Evolutionary conservation across 257 asterid species (phyloP).

Genomic region (Cynanchum wilfordii): DNA sequence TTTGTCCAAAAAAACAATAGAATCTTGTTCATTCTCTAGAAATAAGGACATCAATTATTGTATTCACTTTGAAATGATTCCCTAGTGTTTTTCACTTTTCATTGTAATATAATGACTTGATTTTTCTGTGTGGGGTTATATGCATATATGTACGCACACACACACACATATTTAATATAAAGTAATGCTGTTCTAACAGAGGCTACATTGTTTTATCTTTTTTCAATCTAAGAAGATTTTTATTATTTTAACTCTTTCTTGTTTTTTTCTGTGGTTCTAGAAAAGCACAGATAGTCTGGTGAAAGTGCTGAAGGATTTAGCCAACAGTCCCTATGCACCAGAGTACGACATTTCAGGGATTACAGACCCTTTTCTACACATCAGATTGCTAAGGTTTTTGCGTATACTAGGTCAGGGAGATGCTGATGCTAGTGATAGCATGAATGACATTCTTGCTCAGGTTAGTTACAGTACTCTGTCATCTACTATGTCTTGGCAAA

Average conservation of each 20-base stretch:
- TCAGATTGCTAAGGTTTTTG: slow-evolving; percentile 78
- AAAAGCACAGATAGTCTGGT: slow-evolving; percentile 89
- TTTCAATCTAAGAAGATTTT: slow-evolving; percentile 9
- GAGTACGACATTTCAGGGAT: slow-evolving; percentile 95
- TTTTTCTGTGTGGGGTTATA: neutral
- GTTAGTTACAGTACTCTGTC: slow-evolving; percentile 29
- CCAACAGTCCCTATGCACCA: slow-evolving; percentile 93
- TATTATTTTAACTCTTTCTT: slow-evolving; percentile 1
- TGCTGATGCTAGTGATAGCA: slow-evolving; percentile 89
- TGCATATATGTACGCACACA: no score
- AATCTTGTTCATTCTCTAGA: neutral
- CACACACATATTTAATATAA: no score
- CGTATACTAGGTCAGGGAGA: slow-evolving; percentile 85
- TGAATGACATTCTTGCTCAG: slow-evolving; percentile 99
- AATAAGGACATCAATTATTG: neutral
- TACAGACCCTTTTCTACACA: slow-evolving; percentile 90
- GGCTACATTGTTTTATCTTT: slow-evolving; percentile 1
- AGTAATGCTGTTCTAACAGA: neutral
- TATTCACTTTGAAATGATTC: neutral
- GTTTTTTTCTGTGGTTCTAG: slow-evolving; percentile 35
- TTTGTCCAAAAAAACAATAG: neutral
- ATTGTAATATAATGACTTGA: neutral
- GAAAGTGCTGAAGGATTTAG: slow-evolving; percentile 72
- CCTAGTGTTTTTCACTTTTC: neutral
- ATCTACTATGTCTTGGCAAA: neutral